Evolutionary conservation across 2,329 filamentous ascomycete species (phyloP).

Genomic region (Colletotrichum limetticola): DNA sequence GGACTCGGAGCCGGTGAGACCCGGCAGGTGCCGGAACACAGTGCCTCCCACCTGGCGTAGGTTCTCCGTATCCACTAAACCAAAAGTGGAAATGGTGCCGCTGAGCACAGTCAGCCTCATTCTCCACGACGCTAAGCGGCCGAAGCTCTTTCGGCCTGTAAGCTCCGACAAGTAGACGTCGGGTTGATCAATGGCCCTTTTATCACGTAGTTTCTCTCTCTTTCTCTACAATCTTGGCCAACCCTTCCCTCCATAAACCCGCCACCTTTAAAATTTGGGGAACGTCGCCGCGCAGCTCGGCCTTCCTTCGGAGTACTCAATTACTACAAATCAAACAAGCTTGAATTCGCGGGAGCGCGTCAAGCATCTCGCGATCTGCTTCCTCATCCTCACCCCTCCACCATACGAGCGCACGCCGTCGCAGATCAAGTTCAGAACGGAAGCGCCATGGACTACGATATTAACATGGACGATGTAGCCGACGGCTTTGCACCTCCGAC

Average conservation of each 20-base stretch:
- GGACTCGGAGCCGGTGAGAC: background rate
- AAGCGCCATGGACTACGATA: constrained; percentile 71
- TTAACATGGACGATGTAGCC: constrained; percentile 76
- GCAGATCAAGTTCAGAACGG: background rate
- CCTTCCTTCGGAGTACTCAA: background rate
- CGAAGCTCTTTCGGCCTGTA: background rate
- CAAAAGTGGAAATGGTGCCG: background rate
- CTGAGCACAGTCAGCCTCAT: constrained; percentile 4
- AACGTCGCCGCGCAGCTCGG: no score
- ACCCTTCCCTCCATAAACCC: background rate
- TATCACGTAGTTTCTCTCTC: background rate
- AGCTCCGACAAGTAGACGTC: background rate
- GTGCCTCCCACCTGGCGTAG: background rate
- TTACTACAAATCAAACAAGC: background rate
- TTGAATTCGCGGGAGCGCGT: background rate
- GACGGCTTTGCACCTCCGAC: constrained; percentile 40
- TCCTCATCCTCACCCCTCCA: background rate
- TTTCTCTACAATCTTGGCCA: background rate
- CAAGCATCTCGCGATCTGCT: background rate
- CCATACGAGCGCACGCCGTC: constrained; percentile 36
- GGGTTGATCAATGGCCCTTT: background rate
- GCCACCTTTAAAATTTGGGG: background rate
- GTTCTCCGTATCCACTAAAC: background rate
- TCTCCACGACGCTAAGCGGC: background rate
- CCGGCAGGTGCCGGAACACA: background rate